phyloP scores from a whole-genome alignment of 345 rosid genomes.

The Capsella bursapastoris region DNA sequence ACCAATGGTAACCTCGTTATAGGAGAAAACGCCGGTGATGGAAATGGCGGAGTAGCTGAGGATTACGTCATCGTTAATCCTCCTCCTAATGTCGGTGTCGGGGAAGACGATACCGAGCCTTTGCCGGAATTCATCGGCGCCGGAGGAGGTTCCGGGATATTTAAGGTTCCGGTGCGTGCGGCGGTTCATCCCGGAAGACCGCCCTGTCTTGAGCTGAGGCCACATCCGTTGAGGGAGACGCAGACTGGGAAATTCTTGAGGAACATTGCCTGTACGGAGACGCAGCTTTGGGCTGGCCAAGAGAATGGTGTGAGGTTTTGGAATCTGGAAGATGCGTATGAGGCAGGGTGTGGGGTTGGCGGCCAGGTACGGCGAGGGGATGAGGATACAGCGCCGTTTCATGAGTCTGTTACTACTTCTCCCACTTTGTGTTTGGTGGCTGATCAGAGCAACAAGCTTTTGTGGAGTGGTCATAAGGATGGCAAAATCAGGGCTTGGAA shows the following conservation, averaged over 20 bases:
- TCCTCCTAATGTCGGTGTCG: conserved; percentile 29
- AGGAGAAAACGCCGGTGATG: conserved; percentile 5
- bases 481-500: conserved; percentile 87
- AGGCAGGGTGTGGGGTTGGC: conserved; percentile 64
- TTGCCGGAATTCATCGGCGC: conserved; percentile 64
- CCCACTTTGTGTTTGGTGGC: conserved; percentile 75
- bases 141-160: conserved; percentile 58
- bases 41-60: background rate
- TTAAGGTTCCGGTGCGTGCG: conserved; percentile 65
- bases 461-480: conserved; percentile 94
- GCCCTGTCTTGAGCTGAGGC: conserved; percentile 79
- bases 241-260: conserved; percentile 83
- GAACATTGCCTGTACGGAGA: conserved; percentile 79
- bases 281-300: conserved; percentile 92
- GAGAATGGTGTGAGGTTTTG: conserved; percentile 86
- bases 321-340: conserved; percentile 65
- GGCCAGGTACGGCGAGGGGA: conserved; percentile 81
- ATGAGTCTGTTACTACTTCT: conserved; percentile 69
- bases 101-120: conserved; percentile 43
- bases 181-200: conserved; percentile 83
- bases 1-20: conserved; percentile 28
- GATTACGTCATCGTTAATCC: conserved; percentile 44
- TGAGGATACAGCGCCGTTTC: conserved; percentile 95
- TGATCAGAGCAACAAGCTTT: conserved; percentile 61
- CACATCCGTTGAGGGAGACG: conserved; percentile 92